Conservation (phyloP, 108 stramenopile genomes). For the Nitzschia sp. region DNA sequence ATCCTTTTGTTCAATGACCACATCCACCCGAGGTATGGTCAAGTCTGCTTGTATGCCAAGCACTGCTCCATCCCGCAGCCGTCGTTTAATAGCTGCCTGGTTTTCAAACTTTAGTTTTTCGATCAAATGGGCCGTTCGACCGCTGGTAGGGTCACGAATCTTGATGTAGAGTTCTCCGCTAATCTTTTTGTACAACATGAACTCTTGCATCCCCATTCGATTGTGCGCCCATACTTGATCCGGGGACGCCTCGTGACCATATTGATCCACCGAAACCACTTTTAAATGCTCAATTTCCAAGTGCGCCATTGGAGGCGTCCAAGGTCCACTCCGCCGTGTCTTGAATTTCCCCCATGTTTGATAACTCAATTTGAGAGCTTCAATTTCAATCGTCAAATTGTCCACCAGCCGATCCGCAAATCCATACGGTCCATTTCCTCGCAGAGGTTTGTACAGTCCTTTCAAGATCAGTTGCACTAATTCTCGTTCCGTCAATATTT, state of each 20-base stretch:
- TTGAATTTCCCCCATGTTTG: constrained; percentile 79
- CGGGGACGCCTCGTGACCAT: constrained; percentile 63
- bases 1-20: constrained; percentile 42
- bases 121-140: background rate
- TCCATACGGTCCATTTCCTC: constrained; percentile 44
- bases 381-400: constrained; percentile 68
- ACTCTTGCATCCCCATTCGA: constrained; percentile 35
- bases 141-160: background rate
- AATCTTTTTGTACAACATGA: constrained; percentile 71
- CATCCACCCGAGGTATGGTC: constrained; percentile 52
- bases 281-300: constrained; percentile 49
- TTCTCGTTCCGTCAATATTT: constrained; percentile 31
- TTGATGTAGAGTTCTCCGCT: constrained; percentile 35
- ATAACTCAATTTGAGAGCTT: constrained; percentile 49
- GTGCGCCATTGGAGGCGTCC: constrained; percentile 66
- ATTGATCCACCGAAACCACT: constrained; percentile 60
- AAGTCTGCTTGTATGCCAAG: constrained; percentile 69
- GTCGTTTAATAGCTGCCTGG: constrained; percentile 62
- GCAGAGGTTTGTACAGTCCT: constrained; percentile 28
- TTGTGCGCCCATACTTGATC: constrained; percentile 80
- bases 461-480: constrained; percentile 22
- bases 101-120: constrained; percentile 46
- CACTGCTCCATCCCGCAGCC: constrained; percentile 66
- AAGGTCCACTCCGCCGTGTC: constrained; percentile 58
- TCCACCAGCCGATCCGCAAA: constrained; percentile 76